Percentiles rank a stretch among this genome's conserved stretches.
phyloP scores from a whole-genome alignment of 306 rosid species.

The Medicago truncatula region DNA sequence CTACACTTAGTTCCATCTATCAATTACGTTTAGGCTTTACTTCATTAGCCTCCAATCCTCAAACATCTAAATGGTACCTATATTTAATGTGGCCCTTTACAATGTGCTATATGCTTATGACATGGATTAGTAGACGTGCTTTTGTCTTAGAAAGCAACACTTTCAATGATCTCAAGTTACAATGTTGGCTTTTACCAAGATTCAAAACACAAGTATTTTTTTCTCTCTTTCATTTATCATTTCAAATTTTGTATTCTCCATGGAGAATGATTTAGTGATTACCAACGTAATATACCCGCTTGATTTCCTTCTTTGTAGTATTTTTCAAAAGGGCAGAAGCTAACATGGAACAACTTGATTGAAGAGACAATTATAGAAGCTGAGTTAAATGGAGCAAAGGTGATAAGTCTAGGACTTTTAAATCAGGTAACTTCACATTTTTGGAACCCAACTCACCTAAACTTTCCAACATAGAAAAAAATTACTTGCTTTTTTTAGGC shows the following conservation, averaged over 20 bases:
- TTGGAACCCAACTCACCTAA: too few species aligned
- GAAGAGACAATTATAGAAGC: conserved; percentile 53
- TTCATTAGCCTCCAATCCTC: conserved; percentile 60
- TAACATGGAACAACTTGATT: conserved; percentile 37
- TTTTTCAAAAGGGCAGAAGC: conserved; percentile 37
- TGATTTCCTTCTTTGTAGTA: conserved; percentile 43
- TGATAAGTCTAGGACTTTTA: conserved; percentile 52
- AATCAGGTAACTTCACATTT: conserved; percentile 46
- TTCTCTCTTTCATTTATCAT: background rate
- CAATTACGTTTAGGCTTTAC: conserved; percentile 63
- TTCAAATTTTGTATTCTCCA: background rate
- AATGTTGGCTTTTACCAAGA: conserved; percentile 70
- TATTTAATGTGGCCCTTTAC: conserved; percentile 73
- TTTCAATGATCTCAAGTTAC: conserved; percentile 53
- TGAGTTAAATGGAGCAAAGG: conserved; percentile 36
- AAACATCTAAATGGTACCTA: conserved; percentile 54
- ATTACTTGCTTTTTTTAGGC: too few species aligned
- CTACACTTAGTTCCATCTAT: conserved; percentile 63
- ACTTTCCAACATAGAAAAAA: too few species aligned
- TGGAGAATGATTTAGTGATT: background rate
- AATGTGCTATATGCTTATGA: conserved; percentile 42
- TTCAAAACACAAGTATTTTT: conserved; percentile 58
- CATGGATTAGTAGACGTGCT: conserved; percentile 49
- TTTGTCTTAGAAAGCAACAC: conserved; percentile 60
- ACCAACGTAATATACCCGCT: too few species aligned